Evolutionary conservation across 306 rosid species (phyloP).

Genomic region (Fagus sylvatica): DNA sequence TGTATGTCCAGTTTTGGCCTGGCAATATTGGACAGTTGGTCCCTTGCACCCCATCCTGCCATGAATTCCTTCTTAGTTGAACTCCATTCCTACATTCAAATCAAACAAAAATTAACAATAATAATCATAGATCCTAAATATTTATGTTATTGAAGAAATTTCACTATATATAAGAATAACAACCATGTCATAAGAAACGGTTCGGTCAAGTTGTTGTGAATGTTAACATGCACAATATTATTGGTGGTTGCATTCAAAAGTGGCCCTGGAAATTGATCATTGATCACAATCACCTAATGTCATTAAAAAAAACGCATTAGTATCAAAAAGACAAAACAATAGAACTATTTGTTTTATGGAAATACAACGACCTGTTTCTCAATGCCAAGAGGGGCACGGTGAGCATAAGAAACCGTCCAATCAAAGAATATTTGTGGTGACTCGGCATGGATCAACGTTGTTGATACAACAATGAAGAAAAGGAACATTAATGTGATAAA

Average conservation of each 20-base stretch:
- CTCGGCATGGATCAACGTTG: not conserved
- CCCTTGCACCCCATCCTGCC: slow-evolving; percentile 20
- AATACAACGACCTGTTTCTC: slow-evolving; percentile 3
- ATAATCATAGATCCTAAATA: too few relatives aligned
- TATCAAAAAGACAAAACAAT: not conserved
- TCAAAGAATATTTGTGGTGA: not conserved
- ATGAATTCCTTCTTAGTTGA: slow-evolving; percentile 15
- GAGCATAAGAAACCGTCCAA: slow-evolving; percentile 1
- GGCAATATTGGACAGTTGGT: slow-evolving; percentile 20
- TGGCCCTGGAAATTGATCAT: slow-evolving; percentile 1
- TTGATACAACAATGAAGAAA: not conserved
- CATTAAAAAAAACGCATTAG: not conserved
- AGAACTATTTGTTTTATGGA: not conserved
- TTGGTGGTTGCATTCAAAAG: slow-evolving; percentile 2
- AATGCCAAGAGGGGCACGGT: slow-evolving; percentile 8
- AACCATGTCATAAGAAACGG: slow-evolving; percentile 18
- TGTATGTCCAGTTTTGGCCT: slow-evolving; percentile 1
- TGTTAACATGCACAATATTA: not conserved
- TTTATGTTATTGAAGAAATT: not conserved
- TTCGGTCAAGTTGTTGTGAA: slow-evolving; percentile 7
- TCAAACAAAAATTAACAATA: not conserved
- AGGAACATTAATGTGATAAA: not conserved
- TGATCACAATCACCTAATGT: slow-evolving; percentile 12
- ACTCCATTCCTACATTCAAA: slow-evolving; percentile 9
- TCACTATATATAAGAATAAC: not conserved